Evolutionary conservation across 345 rosid species (phyloP).

Genomic region (Hibiscus mutabilis): DNA sequence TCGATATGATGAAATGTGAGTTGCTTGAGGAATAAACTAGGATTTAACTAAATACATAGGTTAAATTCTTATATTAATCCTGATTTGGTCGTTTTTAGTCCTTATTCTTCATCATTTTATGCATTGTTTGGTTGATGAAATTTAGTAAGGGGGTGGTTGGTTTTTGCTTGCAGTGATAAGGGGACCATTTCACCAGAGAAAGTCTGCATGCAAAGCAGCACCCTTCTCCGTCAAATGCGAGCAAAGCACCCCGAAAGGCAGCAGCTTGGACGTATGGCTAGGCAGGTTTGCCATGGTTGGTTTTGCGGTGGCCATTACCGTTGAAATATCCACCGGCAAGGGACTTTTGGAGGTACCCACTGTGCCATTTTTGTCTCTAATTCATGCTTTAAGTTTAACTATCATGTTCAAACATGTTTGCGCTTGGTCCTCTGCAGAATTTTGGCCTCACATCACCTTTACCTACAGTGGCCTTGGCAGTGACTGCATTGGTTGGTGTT

Average conservation of each 20-base stretch:
- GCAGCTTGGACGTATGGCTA: conserved; percentile 71
- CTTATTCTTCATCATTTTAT: not conserved
- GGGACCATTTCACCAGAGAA: conserved; percentile 18
- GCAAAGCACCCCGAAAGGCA: conserved; percentile 48
- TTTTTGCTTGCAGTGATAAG: conserved; percentile 25
- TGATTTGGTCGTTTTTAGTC: no score
- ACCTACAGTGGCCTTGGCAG: conserved; percentile 81
- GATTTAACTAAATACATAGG: no score
- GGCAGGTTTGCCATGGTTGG: conserved; percentile 73
- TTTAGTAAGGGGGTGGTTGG: not conserved
- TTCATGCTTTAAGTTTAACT: not conserved
- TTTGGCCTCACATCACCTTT: conserved; percentile 72
- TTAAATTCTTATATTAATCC: no score
- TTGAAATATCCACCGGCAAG: conserved; percentile 80
- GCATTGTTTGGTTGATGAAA: not conserved
- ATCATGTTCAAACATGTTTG: not conserved
- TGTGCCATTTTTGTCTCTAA: not conserved
- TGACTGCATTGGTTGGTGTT: conserved; percentile 73
- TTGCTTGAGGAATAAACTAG: no score
- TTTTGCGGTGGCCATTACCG: conserved; percentile 68
- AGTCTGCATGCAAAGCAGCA: conserved; percentile 31
- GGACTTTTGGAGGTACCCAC: conserved; percentile 75
- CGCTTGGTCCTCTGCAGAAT: conserved; percentile 32
- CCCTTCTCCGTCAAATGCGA: conserved; percentile 55
- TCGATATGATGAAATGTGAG: no score